Evolutionary conservation across 225 moss, liverwort and hornwort species (phyloP), one percentile per base, ranked within the genome.

Genomic region (Marchantia paleacea): DNA sequence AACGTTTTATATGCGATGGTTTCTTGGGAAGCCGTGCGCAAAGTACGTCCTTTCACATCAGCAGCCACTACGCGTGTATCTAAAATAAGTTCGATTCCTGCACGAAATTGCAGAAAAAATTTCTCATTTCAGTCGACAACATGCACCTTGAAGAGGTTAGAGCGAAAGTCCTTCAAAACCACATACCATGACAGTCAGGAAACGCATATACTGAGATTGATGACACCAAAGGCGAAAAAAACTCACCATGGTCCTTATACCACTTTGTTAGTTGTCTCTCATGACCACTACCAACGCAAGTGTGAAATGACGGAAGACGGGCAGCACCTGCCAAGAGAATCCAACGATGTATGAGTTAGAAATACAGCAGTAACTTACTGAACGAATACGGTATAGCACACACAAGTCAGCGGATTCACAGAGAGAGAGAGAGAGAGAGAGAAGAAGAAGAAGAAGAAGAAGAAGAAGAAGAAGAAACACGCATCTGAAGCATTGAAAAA

Each of bases 1-100:
- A 99, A 81, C 28, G 65, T 86, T 55, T 62, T 76, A 62, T 88
- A 99, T 8, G 88, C 84, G 68, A 99, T 91, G 25, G 95, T 99
- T 87, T 99, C 97, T 57, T 92, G 92, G 39, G 95, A 90, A 28
- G 90, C 87, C 68, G 95, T 95, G 20, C 88, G 87, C 60, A 99
- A 86, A 8, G 89, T 84, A 73, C 67, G 88, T 14, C 66, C 77
- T 69, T 78, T 88, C 79, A 99, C 82, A 82, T 95, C 90, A 57
- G 89, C 93, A 25, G 87, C 86, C 49, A 85, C 85, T 22, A 99
- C 92, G 54, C 84, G 87, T 78, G 95, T 92, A 71, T 89, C 89
- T 75, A 99, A 81, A 64, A 99, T 88, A 80, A 99, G 87, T 85
- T 99, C 97, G 67, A 99, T 94, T 63, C 97, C 97, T 97, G 89